Conservation (phyloP, 2,329 filamentous ascomycete species). For the Stachybotrys echinatus region DNA sequence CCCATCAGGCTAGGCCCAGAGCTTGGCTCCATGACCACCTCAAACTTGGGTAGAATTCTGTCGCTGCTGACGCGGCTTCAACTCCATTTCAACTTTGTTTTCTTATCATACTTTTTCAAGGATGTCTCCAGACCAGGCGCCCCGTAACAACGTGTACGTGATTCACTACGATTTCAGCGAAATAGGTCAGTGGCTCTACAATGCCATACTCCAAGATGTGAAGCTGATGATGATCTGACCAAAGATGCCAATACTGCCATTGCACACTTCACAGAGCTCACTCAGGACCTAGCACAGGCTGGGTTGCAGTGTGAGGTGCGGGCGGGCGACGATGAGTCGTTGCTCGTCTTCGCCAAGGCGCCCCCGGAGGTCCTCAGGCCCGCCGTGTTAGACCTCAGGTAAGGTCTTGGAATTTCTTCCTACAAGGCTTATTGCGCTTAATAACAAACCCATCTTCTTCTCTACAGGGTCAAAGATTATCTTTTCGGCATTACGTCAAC, state of each 20-base stretch:
- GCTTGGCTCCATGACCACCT: no score
- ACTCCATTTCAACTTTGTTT: no score
- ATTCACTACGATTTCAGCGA: constrained; percentile 3
- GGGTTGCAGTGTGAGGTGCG: neutral
- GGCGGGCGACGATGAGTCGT: neutral
- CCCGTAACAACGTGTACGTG: neutral
- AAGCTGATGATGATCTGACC: neutral
- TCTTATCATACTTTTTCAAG: no score
- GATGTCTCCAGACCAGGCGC: neutral
- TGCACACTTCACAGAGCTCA: neutral
- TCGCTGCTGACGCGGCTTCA: no score
- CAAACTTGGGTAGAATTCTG: no score
- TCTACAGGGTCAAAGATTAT: constrained; percentile 65
- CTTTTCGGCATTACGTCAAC: constrained; percentile 62
- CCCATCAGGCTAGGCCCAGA: no score
- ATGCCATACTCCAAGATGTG: neutral
- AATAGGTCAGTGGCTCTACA: neutral
- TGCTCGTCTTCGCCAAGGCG: constrained; percentile 1
- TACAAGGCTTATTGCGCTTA: neutral
- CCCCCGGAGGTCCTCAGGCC: neutral
- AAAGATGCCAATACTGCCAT: neutral
- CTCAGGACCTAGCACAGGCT: neutral
- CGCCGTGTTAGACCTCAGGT: neutral
- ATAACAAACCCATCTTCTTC: no score
- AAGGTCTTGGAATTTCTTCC: neutral